phyloP scores from a whole-genome alignment of 192 early-diverging fungal genomes.

The Podila horticola region DNA sequence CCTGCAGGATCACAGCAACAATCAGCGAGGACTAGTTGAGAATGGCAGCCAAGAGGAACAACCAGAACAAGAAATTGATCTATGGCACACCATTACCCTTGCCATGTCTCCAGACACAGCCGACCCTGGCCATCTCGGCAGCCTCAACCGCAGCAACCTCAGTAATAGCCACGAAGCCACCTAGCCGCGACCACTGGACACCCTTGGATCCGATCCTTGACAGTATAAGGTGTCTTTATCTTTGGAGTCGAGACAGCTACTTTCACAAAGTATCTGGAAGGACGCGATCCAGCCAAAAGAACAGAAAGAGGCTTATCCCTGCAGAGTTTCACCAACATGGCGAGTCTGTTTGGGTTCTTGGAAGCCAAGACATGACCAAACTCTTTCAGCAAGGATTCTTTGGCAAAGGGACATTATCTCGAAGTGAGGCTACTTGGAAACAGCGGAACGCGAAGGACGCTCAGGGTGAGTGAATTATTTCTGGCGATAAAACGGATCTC shows the following conservation, averaged over 20 bases:
- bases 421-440: slow-evolving; percentile 84
- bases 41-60: slow-evolving; percentile 7
- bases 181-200: neutral
- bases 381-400: slow-evolving; percentile 77
- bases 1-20: neutral
- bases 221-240: neutral
- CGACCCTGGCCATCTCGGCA: neutral
- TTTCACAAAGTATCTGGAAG: neutral
- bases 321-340: slow-evolving; percentile 30
- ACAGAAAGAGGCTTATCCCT: slow-evolving; percentile 5
- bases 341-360: slow-evolving; percentile 32
- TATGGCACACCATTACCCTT: slow-evolving; percentile 32
- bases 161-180: neutral
- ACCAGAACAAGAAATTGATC: slow-evolving; percentile 15
- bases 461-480: slow-evolving; percentile 15
- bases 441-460: slow-evolving; percentile 28
- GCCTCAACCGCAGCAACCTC: neutral
- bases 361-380: slow-evolving; percentile 30
- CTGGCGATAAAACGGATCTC: neutral
- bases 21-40: neutral
- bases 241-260: neutral
- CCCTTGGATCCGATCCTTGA: slow-evolving; percentile 8
- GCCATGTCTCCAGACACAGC: slow-evolving; percentile 13
- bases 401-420: slow-evolving; percentile 81
- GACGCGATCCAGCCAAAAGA: neutral